Conservation (phyloP, 208 protist species). For the Naegleria gruberi region DNA sequence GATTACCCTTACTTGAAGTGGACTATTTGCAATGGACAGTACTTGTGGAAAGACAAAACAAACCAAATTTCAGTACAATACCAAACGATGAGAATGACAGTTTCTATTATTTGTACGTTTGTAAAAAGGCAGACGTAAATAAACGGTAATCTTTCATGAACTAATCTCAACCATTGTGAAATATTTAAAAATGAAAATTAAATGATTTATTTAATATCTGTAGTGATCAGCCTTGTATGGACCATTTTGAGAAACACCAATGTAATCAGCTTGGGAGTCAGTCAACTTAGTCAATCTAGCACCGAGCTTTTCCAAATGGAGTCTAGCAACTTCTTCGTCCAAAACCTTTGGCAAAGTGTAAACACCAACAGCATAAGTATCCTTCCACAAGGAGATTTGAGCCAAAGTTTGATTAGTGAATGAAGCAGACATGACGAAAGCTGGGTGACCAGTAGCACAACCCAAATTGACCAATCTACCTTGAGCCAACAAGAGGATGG, state of each 20-base stretch:
- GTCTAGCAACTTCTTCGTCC: conserved; percentile 97
- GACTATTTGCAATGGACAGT: neutral
- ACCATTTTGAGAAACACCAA: conserved; percentile 86
- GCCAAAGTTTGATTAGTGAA: conserved; percentile 99
- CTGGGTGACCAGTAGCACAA: conserved; percentile 98
- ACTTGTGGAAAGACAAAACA: neutral
- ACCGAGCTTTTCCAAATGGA: conserved; percentile 92
- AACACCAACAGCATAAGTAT: conserved; percentile 87
- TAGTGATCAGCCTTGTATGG: conserved; percentile 97
- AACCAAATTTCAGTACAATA: neutral
- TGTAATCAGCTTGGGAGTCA: conserved; percentile 92
- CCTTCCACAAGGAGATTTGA: conserved; percentile 95
- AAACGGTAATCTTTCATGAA: too few relatives aligned
- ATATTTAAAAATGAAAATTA: neutral
- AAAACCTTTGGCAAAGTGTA: conserved; percentile 96
- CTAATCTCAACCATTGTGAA: too few relatives aligned
- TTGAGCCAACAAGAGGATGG: conserved; percentile 91
- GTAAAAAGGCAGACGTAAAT: neutral
- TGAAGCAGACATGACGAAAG: conserved; percentile 99
- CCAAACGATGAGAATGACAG: neutral
- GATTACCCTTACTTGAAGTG: neutral
- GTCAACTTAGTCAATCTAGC: conserved; percentile 93
- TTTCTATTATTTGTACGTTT: neutral
- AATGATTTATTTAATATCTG: conserved; percentile 85
- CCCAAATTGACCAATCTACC: conserved; percentile 97